Evolutionary conservation across 805 yeast species (phyloP).

Genomic region (Monosporozyma unispora): DNA sequence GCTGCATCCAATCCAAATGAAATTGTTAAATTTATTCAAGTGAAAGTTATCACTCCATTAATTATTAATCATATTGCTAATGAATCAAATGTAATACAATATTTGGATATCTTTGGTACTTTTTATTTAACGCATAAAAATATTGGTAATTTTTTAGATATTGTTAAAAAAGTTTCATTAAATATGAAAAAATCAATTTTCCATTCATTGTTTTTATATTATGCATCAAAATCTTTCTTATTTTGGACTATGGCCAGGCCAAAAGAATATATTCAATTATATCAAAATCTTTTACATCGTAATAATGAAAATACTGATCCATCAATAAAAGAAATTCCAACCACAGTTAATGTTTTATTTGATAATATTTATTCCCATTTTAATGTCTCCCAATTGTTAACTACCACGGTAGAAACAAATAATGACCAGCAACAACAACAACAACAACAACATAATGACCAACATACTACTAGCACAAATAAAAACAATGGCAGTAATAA

Average conservation of each 20-base stretch:
- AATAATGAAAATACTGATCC: conserved; percentile 8
- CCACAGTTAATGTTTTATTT: conserved; percentile 13
- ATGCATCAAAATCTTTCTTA: conserved; percentile 35
- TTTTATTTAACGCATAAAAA: conserved; percentile 33
- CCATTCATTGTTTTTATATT: conserved; percentile 35
- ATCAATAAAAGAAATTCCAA: conserved; percentile 10
- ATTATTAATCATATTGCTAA: conserved; percentile 29
- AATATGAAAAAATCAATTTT: conserved; percentile 36
- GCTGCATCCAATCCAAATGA: conserved; percentile 42
- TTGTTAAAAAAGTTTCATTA: conserved; percentile 31
- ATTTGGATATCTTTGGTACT: conserved; percentile 37
- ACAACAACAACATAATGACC: not conserved
- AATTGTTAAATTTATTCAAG: conserved; percentile 28
- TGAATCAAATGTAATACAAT: conserved; percentile 34
- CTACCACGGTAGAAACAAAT: conserved; percentile 2
- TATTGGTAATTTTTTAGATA: conserved; percentile 31
- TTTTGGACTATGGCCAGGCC: conserved; percentile 44
- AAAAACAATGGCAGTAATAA: not conserved
- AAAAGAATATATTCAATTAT: conserved; percentile 31
- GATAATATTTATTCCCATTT: conserved; percentile 15
- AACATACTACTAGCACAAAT: not conserved
- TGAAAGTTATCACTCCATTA: conserved; percentile 17
- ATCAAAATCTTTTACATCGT: conserved; percentile 6
- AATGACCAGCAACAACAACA: not conserved
- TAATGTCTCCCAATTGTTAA: conserved; percentile 12